phyloP scores from a whole-genome alignment of 192 early-diverging fungal species.

The Linderina pennispora region DNA sequence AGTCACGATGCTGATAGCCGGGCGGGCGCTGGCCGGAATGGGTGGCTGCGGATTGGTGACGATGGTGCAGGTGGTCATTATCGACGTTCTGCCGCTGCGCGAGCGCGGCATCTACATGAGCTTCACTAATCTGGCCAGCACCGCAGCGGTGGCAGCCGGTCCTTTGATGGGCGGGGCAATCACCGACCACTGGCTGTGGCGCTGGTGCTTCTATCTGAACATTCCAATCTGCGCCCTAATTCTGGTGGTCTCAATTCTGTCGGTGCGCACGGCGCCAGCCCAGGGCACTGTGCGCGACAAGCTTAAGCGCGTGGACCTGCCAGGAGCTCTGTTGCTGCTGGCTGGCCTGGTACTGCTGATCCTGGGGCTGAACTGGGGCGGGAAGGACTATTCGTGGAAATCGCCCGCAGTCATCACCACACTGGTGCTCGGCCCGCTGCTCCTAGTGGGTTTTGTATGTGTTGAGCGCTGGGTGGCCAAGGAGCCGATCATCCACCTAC shows the following conservation, averaged over 20 bases:
- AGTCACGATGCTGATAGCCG: conserved; percentile 61
- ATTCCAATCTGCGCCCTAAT: conserved; percentile 37
- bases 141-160: conserved; percentile 47
- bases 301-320: conserved; percentile 55
- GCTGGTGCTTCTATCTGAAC: conserved; percentile 55
- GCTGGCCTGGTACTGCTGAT: conserved; percentile 53
- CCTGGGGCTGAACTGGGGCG: conserved; percentile 69
- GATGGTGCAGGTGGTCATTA: conserved; percentile 55
- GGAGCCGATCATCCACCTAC: conserved; percentile 67
- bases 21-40: conserved; percentile 55
- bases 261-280: conserved; percentile 3
- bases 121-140: conserved; percentile 48
- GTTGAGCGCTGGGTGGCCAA: conserved; percentile 55
- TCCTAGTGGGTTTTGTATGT: conserved; percentile 49
- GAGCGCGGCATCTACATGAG: conserved; percentile 57
- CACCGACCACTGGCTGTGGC: conserved; percentile 45
- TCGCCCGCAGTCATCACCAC: conserved; percentile 44
- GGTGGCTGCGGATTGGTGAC: conserved; percentile 63
- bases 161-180: conserved; percentile 52
- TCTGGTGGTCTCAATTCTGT: conserved; percentile 19
- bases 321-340: conserved; percentile 52
- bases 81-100: conserved; percentile 55
- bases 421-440: conserved; percentile 39
- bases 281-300: conserved; percentile 36
- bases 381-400: conserved; percentile 61